Evolutionary conservation across 495 filamentous ascomycete species (phyloP), one percentile per base, ranked within the genome.

Genomic region (Tuber calosporum): DNA sequence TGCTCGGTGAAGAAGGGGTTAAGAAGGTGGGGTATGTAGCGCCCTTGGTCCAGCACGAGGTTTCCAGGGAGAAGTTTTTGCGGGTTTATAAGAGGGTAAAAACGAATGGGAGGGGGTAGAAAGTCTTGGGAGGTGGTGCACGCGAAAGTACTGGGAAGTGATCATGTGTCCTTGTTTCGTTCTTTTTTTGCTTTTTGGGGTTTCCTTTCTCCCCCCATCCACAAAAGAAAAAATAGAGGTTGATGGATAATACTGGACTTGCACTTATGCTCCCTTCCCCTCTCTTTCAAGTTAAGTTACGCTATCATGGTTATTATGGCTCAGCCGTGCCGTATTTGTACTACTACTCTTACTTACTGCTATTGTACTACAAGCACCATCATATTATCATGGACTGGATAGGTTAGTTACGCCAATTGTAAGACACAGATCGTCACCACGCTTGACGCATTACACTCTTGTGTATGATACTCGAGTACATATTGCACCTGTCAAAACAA

Each of bases 11-110:
- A 39, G 79, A 83, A 0, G 79, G 85, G 66, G 91, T 89, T 38
- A 84, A 85, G 82, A 89, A 87, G 83, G 84, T 84, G 53, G 90
- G 89, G 15, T 97, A 97, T 84, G 93, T 93, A 17, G 83, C 83
- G 82, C 86, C 86, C 38, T 88, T 93, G 74, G 91, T 96, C 15
- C 86, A 91, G 26, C 94, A 97, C 81, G 88, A 89, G 79, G 82
- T 82, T 41, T 85, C 85, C 70, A 86, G 93, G 77, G 87, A 90
- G 41, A 83, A 87, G 77, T 89, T 90, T 41, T 83, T 96, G 78
- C 84, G 81, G 69, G 87, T 88, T 77, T 97, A 94, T 81, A 97
- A 96, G 83, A 84, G 82, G 43, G 92, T 87, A 3, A 78, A 90
- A n/a, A 67, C 43, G 37, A 30, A 22, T 0, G 4, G 36, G 69